Conservation (phyloP, 441 rosid species). For the Populus hybrid region DNA sequence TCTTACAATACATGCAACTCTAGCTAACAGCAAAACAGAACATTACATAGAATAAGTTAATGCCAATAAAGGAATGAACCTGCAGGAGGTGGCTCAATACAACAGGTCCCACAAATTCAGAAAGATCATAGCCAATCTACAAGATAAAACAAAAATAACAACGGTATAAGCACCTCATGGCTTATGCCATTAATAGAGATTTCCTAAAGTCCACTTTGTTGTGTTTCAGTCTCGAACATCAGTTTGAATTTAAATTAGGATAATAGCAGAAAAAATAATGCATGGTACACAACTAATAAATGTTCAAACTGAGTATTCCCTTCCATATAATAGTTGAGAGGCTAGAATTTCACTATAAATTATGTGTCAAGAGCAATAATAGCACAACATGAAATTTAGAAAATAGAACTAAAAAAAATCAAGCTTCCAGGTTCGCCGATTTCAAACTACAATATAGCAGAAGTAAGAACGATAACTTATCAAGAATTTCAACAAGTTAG, state of each 20-base stretch:
- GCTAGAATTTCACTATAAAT: not conserved
- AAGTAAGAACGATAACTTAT: not conserved
- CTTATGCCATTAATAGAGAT: slow-evolving; percentile 10
- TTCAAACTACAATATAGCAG: slow-evolving; percentile 7
- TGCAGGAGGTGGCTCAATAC: slow-evolving; percentile 70
- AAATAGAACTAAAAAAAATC: not conserved
- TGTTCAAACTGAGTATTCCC: not conserved
- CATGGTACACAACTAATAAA: not conserved
- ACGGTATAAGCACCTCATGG: slow-evolving; percentile 16
- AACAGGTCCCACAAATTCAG: slow-evolving; percentile 88
- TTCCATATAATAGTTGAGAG: not conserved
- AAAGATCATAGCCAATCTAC: slow-evolving; percentile 88
- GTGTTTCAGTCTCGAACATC: not conserved
- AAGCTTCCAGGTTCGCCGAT: not conserved
- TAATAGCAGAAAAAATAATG: not conserved
- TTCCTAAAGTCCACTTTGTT: not conserved
- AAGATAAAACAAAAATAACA: slow-evolving; percentile 26
- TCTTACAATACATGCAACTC: not conserved
- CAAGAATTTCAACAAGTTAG: slow-evolving; percentile 7
- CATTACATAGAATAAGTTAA: not conserved
- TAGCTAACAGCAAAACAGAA: not conserved
- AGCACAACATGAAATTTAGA: not conserved
- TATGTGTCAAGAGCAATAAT: not conserved
- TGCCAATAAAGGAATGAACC: slow-evolving; percentile 40
- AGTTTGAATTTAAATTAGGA: not conserved